Evolutionary conservation across 2,329 filamentous ascomycete species (phyloP).

Genomic region (Microdochium bolleyi): DNA sequence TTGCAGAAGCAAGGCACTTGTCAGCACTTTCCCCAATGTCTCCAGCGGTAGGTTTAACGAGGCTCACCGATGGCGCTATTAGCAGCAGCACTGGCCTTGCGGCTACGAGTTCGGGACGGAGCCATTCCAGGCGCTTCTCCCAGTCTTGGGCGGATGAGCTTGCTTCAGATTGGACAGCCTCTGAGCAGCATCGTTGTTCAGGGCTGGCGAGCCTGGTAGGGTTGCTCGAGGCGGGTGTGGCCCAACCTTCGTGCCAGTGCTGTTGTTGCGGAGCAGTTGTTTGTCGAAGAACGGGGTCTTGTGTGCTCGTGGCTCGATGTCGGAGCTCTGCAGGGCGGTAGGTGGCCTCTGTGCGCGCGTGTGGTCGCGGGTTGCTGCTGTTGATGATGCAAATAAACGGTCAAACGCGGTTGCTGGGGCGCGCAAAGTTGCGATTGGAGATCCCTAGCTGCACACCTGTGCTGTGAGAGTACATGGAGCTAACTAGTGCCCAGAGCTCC

Average conservation of each 20-base stretch:
- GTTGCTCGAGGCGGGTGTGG: not conserved
- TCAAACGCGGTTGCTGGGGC: not conserved
- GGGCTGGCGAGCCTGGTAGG: not conserved
- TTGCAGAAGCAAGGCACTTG: constrained; percentile 21
- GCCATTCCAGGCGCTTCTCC: not conserved
- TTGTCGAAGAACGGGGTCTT: too few species aligned
- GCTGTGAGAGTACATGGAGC: too few species aligned
- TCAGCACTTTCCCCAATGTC: constrained; percentile 15
- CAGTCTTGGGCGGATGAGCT: not conserved
- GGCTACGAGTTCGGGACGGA: not conserved
- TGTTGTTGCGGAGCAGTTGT: too few species aligned
- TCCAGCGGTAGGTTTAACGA: not conserved
- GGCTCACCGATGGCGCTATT: not conserved
- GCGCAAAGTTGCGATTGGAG: not conserved
- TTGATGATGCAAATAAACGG: not conserved
- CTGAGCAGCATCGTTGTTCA: not conserved
- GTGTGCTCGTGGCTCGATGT: too few species aligned
- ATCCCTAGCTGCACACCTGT: too few species aligned
- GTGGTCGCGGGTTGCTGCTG: not conserved
- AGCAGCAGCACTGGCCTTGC: not conserved
- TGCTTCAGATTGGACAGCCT: not conserved
- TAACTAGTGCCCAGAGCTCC: too few species aligned
- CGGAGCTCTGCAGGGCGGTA: not conserved
- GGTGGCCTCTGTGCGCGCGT: too few species aligned
- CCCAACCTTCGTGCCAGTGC: not conserved